Evolutionary conservation across 139 green algal species (phyloP).

Genomic region (Bryopsis sp.): DNA sequence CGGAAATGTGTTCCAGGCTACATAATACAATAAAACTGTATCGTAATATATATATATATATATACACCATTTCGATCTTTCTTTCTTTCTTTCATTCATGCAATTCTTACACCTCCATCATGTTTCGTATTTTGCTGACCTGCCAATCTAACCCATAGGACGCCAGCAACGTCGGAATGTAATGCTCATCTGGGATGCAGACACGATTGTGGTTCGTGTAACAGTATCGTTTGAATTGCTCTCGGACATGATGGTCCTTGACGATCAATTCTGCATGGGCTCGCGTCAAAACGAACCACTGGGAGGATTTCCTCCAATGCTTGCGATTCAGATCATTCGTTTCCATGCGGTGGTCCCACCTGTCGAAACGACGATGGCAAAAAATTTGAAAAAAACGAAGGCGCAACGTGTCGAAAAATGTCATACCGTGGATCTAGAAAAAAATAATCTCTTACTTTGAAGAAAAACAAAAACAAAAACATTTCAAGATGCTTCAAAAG

Average conservation of each 20-base stretch:
- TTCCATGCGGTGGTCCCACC: constrained; percentile 17
- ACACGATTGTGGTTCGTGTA: background rate
- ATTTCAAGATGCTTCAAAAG: background rate
- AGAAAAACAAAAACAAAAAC: background rate
- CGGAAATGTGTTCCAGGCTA: no score
- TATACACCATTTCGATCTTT: no score
- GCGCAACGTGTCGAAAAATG: background rate
- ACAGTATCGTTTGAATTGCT: constrained; percentile 24
- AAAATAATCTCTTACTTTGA: background rate
- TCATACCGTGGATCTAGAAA: background rate
- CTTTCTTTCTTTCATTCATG: no score
- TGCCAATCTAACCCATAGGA: constrained; percentile 24
- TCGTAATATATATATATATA: no score
- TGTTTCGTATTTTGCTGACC: no score
- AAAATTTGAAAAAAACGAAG: background rate
- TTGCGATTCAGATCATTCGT: constrained; percentile 10
- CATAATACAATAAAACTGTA: no score
- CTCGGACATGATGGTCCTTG: constrained; percentile 21
- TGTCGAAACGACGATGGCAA: background rate
- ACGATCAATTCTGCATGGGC: constrained; percentile 23
- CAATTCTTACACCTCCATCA: no score
- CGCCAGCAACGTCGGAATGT: constrained; percentile 25
- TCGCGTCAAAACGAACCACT: constrained; percentile 28
- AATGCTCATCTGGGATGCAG: constrained; percentile 30
- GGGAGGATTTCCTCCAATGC: constrained; percentile 27